A percentile compares a stretch with the other conserved stretches of the same genome.
phyloP scores from a whole-genome alignment of 768 basidiomycete genomes.

The Hydnum rufescens region DNA sequence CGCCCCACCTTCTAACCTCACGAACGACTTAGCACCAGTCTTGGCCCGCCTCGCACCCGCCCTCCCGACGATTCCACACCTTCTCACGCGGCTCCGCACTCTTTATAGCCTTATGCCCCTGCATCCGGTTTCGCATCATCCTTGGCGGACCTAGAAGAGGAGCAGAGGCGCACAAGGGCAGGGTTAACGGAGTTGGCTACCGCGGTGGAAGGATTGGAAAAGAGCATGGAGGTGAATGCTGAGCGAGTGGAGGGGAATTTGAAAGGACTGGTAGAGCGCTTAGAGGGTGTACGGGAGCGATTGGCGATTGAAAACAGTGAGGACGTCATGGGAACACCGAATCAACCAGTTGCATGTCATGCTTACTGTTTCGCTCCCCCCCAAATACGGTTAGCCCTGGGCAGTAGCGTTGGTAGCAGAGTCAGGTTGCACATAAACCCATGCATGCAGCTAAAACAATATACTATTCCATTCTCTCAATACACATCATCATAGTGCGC shows the following conservation, averaged over 20 bases:
- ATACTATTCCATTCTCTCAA: too few species aligned
- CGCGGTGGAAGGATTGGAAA: constrained; percentile 54
- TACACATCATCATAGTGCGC: too few species aligned
- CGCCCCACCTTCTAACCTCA: too few species aligned
- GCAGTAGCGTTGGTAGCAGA: too few species aligned
- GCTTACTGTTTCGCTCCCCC: too few species aligned
- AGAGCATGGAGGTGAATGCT: constrained; percentile 56
- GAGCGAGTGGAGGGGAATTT: constrained; percentile 55
- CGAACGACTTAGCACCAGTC: constrained; percentile 18
- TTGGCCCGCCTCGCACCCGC: constrained; percentile 24
- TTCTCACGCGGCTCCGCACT: constrained; percentile 73
- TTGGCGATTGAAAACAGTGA: too few species aligned
- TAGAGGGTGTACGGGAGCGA: constrained; percentile 22
- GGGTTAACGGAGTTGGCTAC: constrained; percentile 44
- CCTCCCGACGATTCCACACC: constrained; percentile 38
- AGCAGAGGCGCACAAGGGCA: constrained; percentile 43
- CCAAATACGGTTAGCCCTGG: too few species aligned
- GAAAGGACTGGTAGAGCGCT: constrained; percentile 39
- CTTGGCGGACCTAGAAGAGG: constrained; percentile 41
- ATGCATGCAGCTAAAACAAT: too few species aligned
- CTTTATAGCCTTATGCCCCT: constrained; percentile 64
- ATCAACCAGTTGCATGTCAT: too few species aligned
- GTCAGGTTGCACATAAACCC: too few species aligned
- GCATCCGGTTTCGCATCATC: constrained; percentile 59
- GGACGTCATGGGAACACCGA: too few species aligned